Evolutionary conservation across 1,139 yeast species (phyloP), one percentile per base, ranked within the genome.

Genomic region (Sugiyamaella pinicola): DNA sequence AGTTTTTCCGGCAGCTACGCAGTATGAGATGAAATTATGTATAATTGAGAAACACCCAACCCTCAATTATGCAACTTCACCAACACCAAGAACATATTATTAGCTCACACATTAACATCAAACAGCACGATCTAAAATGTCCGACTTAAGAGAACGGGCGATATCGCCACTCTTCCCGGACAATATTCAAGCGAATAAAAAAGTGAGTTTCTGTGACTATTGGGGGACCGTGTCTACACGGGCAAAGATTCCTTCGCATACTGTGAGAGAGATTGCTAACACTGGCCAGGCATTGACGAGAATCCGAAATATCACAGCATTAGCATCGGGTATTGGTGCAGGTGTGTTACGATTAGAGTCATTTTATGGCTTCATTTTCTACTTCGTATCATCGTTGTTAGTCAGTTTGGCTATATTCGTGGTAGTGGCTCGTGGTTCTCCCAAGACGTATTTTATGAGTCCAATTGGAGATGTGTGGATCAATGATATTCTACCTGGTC

Each of bases 281-380:
- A 6, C 17, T 19, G 4, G 37, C 13, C 37, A 55, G 59, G 49
- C 50, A 13, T 13, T 57, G 33, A 52, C 48, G 35, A 53, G 52
- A 39, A 55, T 85, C 10, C 82, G 84, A 53, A 93, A 87, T 64
- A 74, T 84, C 9, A 78, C 87, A 51, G 78, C 89, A 13, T 73
- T 88, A 49, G 76, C 80, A 2, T 75, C 82, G 50, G 96, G 96
- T 1, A 71, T 83, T 1, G 83, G 82, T 5, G 84, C 90, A 1
- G 96, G 96, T 0, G 78, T 85, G 19, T 70, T 87, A 47, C 82
- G 85, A 46, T 71, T 87, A 47, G 89, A 87, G 62, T 81, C 93
- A 0, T 59, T 75, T 29, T 57, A 74, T 44, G 96, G 96, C 8
- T 80, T 87, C 59, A 60, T 72, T 4, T 80, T 84, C 66, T 88